Base-by-base conservation (phyloP, 2,329 filamentous ascomycete genomes). In the Claviceps quebecensis region DNA sequence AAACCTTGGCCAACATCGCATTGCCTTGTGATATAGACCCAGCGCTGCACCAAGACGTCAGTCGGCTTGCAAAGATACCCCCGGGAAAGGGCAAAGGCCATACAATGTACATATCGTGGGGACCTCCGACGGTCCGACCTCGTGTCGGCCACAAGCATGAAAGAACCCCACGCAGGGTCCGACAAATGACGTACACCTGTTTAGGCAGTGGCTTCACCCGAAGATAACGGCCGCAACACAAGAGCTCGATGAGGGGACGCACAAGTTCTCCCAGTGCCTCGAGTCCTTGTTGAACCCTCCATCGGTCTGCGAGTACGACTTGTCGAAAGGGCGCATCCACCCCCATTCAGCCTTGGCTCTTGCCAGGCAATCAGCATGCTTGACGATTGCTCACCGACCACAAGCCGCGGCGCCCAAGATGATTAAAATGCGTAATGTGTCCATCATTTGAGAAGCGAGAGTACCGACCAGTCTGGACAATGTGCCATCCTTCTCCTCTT, bases 111-210 rank as follows among this genome's bases (percentile, higher is more conserved):
- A 2, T 39, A 34, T 34, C 29, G n/a, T 40, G 38, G 38, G 17
- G 38, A 17, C 38, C n/a, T n/a, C n/a, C n/a, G n/a, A n/a, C n/a
- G n/a, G n/a, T n/a, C n/a, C n/a, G n/a, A n/a, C n/a, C 2, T 40
- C n/a, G 16, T 40, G 38, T 40, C 38, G 3, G 7, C n/a, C 7
- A 19, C n/a, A 40, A 40, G 29, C 29, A 34, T 34, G 29, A 40
- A 40, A 19, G 16, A 40, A 16, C n/a, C 38, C n/a, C 38, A 9
- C 16, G 38, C n/a, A 40, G 47, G 36, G 16, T 41, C 47, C 47
- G 22, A 19, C 23, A 41, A 23, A 49, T 49, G 47, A 49, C 47
- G 47, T 49, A 43, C 19, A 19, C n/a, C 19, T 49, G 47, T 40
- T n/a, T n/a, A 17, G 3, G 39, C 3, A 40, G 39, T 22, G 38